Evolutionary conservation across 2,329 filamentous ascomycete genomes (phyloP).

Genomic region (Alternaria ethzedia): DNA sequence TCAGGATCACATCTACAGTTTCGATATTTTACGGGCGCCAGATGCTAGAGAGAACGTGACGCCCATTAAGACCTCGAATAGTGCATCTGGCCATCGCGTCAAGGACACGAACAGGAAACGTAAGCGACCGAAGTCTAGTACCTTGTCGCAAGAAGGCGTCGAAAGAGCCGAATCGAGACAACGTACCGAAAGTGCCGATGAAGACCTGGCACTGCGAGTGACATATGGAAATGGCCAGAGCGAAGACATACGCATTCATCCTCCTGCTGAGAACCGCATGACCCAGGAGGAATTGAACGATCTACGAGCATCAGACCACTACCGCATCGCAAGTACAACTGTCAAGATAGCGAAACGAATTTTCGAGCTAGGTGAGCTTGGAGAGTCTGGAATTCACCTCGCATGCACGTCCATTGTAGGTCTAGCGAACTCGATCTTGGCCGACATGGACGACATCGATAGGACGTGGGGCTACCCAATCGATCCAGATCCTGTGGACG

Average conservation of each 20-base stretch:
- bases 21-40: slow-evolving; percentile 66
- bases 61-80: slow-evolving; percentile 19
- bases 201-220: slow-evolving; percentile 61
- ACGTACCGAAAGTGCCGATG: slow-evolving; percentile 54
- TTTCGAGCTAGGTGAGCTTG: slow-evolving; percentile 56
- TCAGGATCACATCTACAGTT: slow-evolving; percentile 70
- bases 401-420: slow-evolving; percentile 50
- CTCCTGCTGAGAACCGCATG: slow-evolving; percentile 32
- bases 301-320: slow-evolving; percentile 61
- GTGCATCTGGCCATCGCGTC: slow-evolving; percentile 24
- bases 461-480: slow-evolving; percentile 66
- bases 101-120: slow-evolving; percentile 57
- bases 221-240: slow-evolving; percentile 66
- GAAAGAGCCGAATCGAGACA: slow-evolving; percentile 56
- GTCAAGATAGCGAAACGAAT: slow-evolving; percentile 62
- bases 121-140: slow-evolving; percentile 58
- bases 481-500: slow-evolving; percentile 59
- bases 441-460: slow-evolving; percentile 63
- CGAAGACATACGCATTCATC: slow-evolving; percentile 62
- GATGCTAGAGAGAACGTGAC: slow-evolving; percentile 57
- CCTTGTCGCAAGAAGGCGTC: slow-evolving; percentile 43
- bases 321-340: slow-evolving; percentile 62
- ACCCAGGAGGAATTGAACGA: slow-evolving; percentile 53
- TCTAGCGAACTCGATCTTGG: slow-evolving; percentile 53
- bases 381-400: slow-evolving; percentile 49